phyloP scores from a whole-genome alignment of 1,284 basidiomycete species.

The Mycosarcoma mackinlayi region DNA sequence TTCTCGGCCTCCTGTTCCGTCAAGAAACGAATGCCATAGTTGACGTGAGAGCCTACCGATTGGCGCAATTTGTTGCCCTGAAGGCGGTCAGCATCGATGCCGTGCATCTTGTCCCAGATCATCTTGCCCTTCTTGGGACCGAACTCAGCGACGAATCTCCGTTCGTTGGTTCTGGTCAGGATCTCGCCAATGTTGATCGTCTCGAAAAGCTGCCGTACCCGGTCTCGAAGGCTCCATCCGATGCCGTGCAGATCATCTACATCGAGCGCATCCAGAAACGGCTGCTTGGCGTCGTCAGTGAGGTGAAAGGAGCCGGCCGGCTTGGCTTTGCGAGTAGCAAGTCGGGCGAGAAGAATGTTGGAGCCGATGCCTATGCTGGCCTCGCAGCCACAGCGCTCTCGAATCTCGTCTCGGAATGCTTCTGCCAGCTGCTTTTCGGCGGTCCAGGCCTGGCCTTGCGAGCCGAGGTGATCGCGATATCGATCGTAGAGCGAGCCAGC shows the following conservation, averaged over 20 bases:
- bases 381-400: constrained; percentile 82
- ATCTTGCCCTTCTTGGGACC: constrained; percentile 86
- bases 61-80: constrained; percentile 72
- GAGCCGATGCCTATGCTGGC: constrained; percentile 84
- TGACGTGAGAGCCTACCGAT: constrained; percentile 49
- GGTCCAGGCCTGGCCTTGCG: constrained; percentile 45
- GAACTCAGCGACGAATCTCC: constrained; percentile 73
- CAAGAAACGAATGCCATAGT: constrained; percentile 91
- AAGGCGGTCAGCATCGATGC: constrained; percentile 81
- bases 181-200: constrained; percentile 78
- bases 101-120: constrained; percentile 83
- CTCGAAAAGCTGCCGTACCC: constrained; percentile 77
- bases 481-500: constrained; percentile 25
- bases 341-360: constrained; percentile 89
- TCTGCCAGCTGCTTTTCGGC: constrained; percentile 75
- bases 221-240: constrained; percentile 72
- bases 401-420: constrained; percentile 80
- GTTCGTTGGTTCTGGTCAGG: constrained; percentile 25
- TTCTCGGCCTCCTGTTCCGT: constrained; percentile 80
- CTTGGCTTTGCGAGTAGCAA: constrained; percentile 91
- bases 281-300: constrained; percentile 71
- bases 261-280: constrained; percentile 78
- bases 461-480: constrained; percentile 34
- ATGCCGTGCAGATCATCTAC: constrained; percentile 90
- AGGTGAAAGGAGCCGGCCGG: constrained; percentile 87